Conservation (phyloP, 768 basidiomycete species). For the Lyophyllum semitale region DNA sequence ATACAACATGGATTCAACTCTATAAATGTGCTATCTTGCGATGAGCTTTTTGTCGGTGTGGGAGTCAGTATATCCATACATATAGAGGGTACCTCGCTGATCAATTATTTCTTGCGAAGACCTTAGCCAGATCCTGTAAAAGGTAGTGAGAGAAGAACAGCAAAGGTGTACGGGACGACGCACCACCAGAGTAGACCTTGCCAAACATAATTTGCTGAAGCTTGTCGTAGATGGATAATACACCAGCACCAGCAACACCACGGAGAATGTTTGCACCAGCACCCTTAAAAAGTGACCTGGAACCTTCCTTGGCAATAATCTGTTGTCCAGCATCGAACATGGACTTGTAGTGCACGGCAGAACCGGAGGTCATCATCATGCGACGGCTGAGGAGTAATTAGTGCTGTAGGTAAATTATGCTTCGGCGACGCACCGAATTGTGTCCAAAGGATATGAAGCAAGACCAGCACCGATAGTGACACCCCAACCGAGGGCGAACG, state of each 20-base stretch:
- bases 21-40: too few species aligned
- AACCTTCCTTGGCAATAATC: slow-evolving; percentile 95
- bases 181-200: slow-evolving; percentile 98
- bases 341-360: slow-evolving; percentile 94
- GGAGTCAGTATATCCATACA: slow-evolving; percentile 40
- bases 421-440: slow-evolving; percentile 65
- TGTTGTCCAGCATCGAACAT: slow-evolving; percentile 95
- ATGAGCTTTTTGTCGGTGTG: slow-evolving; percentile 40
- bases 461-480: slow-evolving; percentile 99
- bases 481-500: slow-evolving; percentile 97
- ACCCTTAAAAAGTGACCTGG: slow-evolving; percentile 97
- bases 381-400: slow-evolving; percentile 74
- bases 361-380: slow-evolving; percentile 99
- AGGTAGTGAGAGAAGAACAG: slow-evolving; percentile 1
- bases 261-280: slow-evolving; percentile 95
- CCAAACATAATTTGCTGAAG: slow-evolving; percentile 95
- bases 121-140: slow-evolving; percentile 49
- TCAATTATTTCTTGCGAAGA: slow-evolving; percentile 21
- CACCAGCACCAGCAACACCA: slow-evolving; percentile 99
- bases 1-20: too few species aligned
- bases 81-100: slow-evolving; percentile 34
- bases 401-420: not conserved
- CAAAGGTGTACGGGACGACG: slow-evolving; percentile 17
- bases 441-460: slow-evolving; percentile 94
- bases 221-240: slow-evolving; percentile 98